These are phyloP conservation scores for Mallotus japonicus DNA, from an alignment of 441 rosid species.

Conservation along the genomic window DNA sequence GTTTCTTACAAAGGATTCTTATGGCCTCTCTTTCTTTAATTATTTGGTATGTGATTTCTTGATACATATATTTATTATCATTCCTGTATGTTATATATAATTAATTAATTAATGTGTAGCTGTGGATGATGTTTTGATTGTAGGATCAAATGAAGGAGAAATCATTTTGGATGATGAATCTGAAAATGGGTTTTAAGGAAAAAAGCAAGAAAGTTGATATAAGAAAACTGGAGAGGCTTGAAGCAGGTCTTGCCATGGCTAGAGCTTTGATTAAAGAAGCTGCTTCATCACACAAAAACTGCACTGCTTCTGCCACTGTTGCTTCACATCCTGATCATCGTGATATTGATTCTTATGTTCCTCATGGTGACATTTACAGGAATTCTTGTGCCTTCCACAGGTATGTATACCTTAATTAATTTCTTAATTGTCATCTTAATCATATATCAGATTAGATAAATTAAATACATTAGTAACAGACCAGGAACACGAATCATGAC, in stretches of 20 bases:
- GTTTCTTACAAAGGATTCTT: slow-evolving; percentile 15
- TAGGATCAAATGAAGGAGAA: slow-evolving; percentile 13
- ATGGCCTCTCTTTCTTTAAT: slow-evolving; percentile 16
- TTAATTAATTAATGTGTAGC: too few relatives aligned
- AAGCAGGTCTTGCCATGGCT: slow-evolving; percentile 33
- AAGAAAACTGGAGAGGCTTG: slow-evolving; percentile 24
- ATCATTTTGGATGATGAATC: neutral
- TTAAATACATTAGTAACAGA: too few relatives aligned
- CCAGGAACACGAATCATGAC: too few relatives aligned
- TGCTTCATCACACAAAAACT: slow-evolving; percentile 1
- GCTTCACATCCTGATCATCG: neutral
- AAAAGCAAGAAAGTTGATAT: neutral
- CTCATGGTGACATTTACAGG: slow-evolving; percentile 34
- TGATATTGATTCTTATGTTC: slow-evolving; percentile 23
- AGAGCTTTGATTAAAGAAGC: slow-evolving; percentile 35
- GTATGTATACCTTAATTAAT: slow-evolving; percentile 8
- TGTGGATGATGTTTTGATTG: neutral
- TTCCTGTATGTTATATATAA: too few relatives aligned
- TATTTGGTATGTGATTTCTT: neutral
- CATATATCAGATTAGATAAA: too few relatives aligned
- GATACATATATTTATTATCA: neutral
- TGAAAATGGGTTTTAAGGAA: neutral
- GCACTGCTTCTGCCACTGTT: neutral
- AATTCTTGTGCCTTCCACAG: slow-evolving; percentile 36
- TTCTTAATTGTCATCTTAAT: too few relatives aligned